phyloP scores from a whole-genome alignment of 2,329 filamentous ascomycete species.

The Peltaster fructicola region DNA sequence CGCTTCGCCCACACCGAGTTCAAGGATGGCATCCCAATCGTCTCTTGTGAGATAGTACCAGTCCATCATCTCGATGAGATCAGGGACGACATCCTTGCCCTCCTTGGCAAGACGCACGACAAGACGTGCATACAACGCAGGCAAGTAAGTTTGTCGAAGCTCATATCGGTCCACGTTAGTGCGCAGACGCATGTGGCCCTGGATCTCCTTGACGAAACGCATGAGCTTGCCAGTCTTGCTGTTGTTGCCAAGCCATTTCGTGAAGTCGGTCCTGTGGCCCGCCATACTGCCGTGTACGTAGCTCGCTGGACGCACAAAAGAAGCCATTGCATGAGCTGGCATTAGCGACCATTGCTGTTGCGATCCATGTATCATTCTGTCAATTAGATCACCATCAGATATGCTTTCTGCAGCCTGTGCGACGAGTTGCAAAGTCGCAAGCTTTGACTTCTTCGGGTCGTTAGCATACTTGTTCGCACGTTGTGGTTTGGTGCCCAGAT shows the following conservation, averaged over 20 bases:
- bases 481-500: constrained; percentile 66
- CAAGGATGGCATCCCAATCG: constrained; percentile 82
- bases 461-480: constrained; percentile 43
- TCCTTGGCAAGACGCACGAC: constrained; percentile 57
- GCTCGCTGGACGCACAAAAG: constrained; percentile 79
- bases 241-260: constrained; percentile 86
- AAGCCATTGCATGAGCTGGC: constrained; percentile 91
- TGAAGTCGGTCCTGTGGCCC: constrained; percentile 53
- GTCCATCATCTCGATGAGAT: constrained; percentile 91
- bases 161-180: constrained; percentile 85
- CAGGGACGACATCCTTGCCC: constrained; percentile 64
- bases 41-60: constrained; percentile 89
- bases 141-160: constrained; percentile 84
- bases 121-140: constrained; percentile 66
- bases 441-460: constrained; percentile 42
- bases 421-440: constrained; percentile 72
- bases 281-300: constrained; percentile 63
- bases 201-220: constrained; percentile 78
- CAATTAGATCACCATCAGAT: constrained; percentile 88
- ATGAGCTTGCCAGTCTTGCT: constrained; percentile 62
- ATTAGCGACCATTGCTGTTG: constrained; percentile 98
- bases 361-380: constrained; percentile 94
- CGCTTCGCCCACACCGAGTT: constrained; percentile 78
- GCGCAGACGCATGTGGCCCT: constrained; percentile 87
- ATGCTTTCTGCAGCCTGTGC: constrained; percentile 89